Evolutionary conservation across 257 asterid species (phyloP), one percentile per base, ranked within the genome.

Genomic region (Solanum corneliomulleri): DNA sequence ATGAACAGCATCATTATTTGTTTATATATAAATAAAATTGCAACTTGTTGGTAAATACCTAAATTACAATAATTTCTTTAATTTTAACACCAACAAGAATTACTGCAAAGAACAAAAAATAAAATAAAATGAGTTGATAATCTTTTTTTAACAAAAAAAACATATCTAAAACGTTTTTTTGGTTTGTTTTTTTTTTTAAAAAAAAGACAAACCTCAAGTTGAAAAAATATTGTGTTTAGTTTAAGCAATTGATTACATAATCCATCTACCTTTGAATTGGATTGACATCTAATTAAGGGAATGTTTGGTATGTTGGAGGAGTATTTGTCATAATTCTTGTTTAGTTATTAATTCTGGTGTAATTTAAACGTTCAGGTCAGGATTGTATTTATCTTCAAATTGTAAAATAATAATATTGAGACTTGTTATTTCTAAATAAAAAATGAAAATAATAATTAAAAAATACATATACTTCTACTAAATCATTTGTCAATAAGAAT

Each of bases 371-470:
- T 56, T 20, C 9, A 56, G 10, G 23, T 56, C 64, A 56, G 2
- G 0, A 20, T 3, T 3, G 1, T 3, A 2, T 18, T 0, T 20
- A 7, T 20, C 0, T 56, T 56, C 1, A 20, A 2, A 20, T 56
- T 6, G 1, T 56, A 56, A 18, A 20, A 56, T 56, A 56, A 20
- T 56, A 56, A 7, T 56, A 20, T 56, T 7, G 25, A 56, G 25
- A 20, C 4, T 20, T 7, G 8, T 56, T 18, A 56, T 56, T 52
- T 18, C 5, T 2, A 4, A 56, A 18, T 18, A 56, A 56, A 56
- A 7, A 18, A 56, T 52, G 21, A 52, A 18, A 56, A 49, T 49
- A 21, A 49, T 49, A 8, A 49, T 49, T 49, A 15, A 52, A 52
- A 52, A 52, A 1, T 52, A 52, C 62, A 23, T 52, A 8, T 52